phyloP scores from a whole-genome alignment of 169 alveolate species.

The Theileria luwenshuni region DNA sequence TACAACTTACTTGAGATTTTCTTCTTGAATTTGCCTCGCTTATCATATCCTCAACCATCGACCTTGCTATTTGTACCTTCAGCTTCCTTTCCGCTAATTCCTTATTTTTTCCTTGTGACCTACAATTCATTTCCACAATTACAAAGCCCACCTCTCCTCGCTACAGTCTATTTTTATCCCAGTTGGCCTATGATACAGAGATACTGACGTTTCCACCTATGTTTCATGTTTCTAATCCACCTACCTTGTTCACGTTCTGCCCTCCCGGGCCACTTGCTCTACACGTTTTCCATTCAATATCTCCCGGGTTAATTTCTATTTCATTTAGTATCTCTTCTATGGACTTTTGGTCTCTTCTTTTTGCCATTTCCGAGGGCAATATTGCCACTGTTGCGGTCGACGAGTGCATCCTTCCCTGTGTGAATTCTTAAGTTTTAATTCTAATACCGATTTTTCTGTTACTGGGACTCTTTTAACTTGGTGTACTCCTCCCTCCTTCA shows the following conservation, averaged over 20 bases:
- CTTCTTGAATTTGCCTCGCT: slow-evolving; percentile 55
- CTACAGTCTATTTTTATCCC: slow-evolving; percentile 59
- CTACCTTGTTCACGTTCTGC: slow-evolving; percentile 79
- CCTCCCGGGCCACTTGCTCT: slow-evolving; percentile 81
- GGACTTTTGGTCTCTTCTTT: background rate
- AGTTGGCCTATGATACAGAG: slow-evolving; percentile 59
- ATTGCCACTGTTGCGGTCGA: slow-evolving; percentile 82
- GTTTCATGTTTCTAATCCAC: background rate
- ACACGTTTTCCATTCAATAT: slow-evolving; percentile 75
- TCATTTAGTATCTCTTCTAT: slow-evolving; percentile 24
- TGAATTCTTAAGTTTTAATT: background rate
- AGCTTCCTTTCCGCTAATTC: slow-evolving; percentile 56
- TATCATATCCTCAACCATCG: slow-evolving; percentile 29
- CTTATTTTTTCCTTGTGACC: slow-evolving; percentile 63
- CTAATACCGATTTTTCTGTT: slow-evolving; percentile 67
- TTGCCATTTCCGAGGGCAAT: slow-evolving; percentile 54
- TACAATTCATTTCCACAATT: background rate
- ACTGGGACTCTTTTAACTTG: slow-evolving; percentile 79
- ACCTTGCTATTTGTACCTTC: slow-evolving; percentile 39
- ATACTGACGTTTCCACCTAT: slow-evolving; percentile 66
- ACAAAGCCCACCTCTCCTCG: slow-evolving; percentile 52
- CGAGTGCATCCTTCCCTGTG: slow-evolving; percentile 75
- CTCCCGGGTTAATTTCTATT: slow-evolving; percentile 66
- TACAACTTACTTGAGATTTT: slow-evolving; percentile 33
- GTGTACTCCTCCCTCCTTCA: slow-evolving; percentile 76